A percentile compares a stretch with the other conserved stretches of the same genome.
phyloP scores from a whole-genome alignment of 768 basidiomycete genomes.

The Lyophyllum decastes region DNA sequence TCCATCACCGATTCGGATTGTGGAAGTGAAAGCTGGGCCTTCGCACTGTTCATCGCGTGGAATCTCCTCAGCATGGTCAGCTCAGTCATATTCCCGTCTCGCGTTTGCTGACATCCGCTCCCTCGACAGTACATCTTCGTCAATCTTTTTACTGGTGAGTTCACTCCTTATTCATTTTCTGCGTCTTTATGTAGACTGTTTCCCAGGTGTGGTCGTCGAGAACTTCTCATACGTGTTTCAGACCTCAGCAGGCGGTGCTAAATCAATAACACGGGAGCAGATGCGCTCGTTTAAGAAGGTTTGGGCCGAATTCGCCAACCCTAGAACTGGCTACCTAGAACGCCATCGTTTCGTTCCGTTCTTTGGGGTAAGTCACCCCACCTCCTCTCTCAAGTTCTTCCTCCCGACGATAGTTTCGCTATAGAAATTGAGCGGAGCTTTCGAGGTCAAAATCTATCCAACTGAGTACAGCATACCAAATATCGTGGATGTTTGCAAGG shows the following conservation, averaged over 20 bases:
- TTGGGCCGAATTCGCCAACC: slow-evolving; percentile 85
- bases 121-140: slow-evolving; percentile 83
- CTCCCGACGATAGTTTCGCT: neutral
- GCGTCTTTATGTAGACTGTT: neutral
- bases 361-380: slow-evolving; percentile 65
- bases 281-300: slow-evolving; percentile 95
- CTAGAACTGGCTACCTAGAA: slow-evolving; percentile 77
- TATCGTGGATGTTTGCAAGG: slow-evolving; percentile 54
- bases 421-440: slow-evolving; percentile 82
- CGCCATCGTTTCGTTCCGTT: slow-evolving; percentile 73
- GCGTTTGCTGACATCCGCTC: neutral
- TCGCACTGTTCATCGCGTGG: slow-evolving; percentile 89
- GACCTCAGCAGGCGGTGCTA: slow-evolving; percentile 76
- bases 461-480: slow-evolving; percentile 60
- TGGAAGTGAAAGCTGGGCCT: slow-evolving; percentile 83
- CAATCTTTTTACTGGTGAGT: slow-evolving; percentile 89
- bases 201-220: slow-evolving; percentile 84
- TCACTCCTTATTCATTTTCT: neutral
- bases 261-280: slow-evolving; percentile 82
- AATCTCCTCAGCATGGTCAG: slow-evolving; percentile 90
- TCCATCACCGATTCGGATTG: slow-evolving; percentile 75
- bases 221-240: slow-evolving; percentile 97
- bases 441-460: slow-evolving; percentile 88
- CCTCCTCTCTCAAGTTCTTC: neutral
- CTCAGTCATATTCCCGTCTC: neutral